Evolutionary conservation across 306 rosid species (phyloP), one percentile per base, ranked within the genome.

Genomic region (Luffa aegyptiaca): DNA sequence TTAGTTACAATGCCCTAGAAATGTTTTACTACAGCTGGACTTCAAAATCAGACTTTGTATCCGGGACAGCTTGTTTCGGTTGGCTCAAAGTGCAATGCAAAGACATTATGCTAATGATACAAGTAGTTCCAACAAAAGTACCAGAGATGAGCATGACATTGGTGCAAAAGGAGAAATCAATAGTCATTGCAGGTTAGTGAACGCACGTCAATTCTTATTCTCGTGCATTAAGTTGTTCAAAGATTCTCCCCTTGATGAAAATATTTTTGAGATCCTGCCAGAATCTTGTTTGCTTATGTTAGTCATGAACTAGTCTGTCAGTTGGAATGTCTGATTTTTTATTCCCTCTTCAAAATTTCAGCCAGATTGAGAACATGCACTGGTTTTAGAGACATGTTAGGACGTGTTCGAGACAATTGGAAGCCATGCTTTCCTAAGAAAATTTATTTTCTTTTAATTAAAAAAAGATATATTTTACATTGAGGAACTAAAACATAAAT

Each of bases 1-100:
- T 55, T 80, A 75, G 84, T 88, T 84, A 80, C 84, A 84, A 86
- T 82, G 75, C 85, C 62, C 83, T 84, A 87, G 83, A 82, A 80
- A 87, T 82, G 79, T 82, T 84, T 87, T 83, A 81, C 75, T 88
- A 80, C 96, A 95, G 99, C 85, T 95, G 90, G 97, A 95, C 84
- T 75, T 90, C 86, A 81, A 85, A 80, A 84, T 88, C 83, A 87
- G 99, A 82, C 80, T 91, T 51, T 86, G 93, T 85, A 89, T 93
- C 83, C 84, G 94, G 85, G 96, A 93, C 84, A 95, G 99, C 87
- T 84, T 95, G 89, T 88, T 87, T 85, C 92, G 99, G 82, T 85
- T 95, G 91, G 93, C 97, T 77, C 90, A 90, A 82, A 92, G 97
- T 81, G 92, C 97, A 81, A 83, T 35, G 79, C 90, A 84, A 81